These are phyloP conservation scores for Parmales sp. DNA, from an alignment of 108 stramenopile genomes.

Conservation along the genomic window DNA sequence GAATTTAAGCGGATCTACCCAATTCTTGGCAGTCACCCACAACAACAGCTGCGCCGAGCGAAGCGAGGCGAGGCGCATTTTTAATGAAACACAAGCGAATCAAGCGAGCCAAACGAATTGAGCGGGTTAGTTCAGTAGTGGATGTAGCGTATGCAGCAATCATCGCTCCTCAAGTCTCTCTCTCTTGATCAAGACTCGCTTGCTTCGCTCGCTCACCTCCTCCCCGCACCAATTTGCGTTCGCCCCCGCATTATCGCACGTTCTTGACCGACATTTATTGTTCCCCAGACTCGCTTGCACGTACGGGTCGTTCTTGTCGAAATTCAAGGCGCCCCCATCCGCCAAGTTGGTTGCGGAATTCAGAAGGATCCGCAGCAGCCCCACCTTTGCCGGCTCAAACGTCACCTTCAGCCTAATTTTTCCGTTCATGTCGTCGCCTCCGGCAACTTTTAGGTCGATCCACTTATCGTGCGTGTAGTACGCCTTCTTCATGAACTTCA, in stretches of 20 bases:
- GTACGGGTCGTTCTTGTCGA: conserved; percentile 5
- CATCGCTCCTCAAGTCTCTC: too few relatives aligned
- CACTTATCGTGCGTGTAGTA: neutral
- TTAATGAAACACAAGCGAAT: too few relatives aligned
- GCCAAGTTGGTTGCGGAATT: neutral
- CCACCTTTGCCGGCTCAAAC: neutral
- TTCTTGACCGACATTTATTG: neutral
- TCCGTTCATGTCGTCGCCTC: neutral
- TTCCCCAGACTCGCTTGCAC: neutral
- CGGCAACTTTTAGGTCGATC: neutral
- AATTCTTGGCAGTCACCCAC: neutral
- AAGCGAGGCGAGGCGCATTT: too few relatives aligned
- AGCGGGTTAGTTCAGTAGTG: too few relatives aligned
- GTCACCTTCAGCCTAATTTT: neutral
- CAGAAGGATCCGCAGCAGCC: neutral
- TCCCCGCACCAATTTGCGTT: neutral
- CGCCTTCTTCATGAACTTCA: neutral
- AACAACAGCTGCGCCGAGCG: neutral
- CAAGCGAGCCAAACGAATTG: too few relatives aligned
- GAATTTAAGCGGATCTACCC: neutral
- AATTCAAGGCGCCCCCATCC: neutral
- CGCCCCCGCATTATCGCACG: neutral
- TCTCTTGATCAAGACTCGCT: neutral
- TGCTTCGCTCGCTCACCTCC: neutral
- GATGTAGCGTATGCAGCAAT: too few relatives aligned